Base-by-base conservation (phyloP, 176 grass and related monocot genomes). In the Ensete glaucum region DNA sequence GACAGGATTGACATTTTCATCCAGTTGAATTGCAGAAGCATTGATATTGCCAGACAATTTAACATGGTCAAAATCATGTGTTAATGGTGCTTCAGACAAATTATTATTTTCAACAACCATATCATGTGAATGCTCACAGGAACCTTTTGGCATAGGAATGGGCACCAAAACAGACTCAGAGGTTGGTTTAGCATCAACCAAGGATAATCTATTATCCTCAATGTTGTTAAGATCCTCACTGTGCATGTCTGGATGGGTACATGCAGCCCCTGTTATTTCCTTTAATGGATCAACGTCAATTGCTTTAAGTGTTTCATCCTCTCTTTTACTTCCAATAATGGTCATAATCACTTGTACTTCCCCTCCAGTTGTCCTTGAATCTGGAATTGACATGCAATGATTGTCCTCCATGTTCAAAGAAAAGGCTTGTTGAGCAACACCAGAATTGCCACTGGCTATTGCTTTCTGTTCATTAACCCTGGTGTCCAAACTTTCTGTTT, bases 361-460 rank as follows among this genome's bases (percentile, higher is more conserved):
- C 67, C 54, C 72, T 85, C 10, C 34, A 74, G 62, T 83, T 53
- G 78, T 70, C 23, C 29, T 2, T 64, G 68, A 74, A 84, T 72
- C 60, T 53, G 80, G 34, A 83, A 74, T 69, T 54, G 86, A 81
- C 17, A 69, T 54, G 34, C 85, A 64, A 70, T 24, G 66, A 6
- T 83, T 83, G 6, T 58, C 74, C 73, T 54, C 72, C 57, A 68
- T 71, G 26, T 63, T 85, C 34, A 60, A 54, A 84, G 64, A 43
- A 70, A 67, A 74, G 48, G 14, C 69, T 53, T 64, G 73, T 74
- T 83, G 88, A 83, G 62, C 22, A 54, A 80, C 72, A 58, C 64
- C 74, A 79, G 74, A 26, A 67, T 81, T 90, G 81, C 87, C 85
- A 86, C 88, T 90, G 59, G 83, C 68, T 85, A 79, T 59, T 72